These are phyloP conservation scores for Potentilla sterilis DNA, from an alignment of 306 rosid species.

Conservation along the genomic window DNA sequence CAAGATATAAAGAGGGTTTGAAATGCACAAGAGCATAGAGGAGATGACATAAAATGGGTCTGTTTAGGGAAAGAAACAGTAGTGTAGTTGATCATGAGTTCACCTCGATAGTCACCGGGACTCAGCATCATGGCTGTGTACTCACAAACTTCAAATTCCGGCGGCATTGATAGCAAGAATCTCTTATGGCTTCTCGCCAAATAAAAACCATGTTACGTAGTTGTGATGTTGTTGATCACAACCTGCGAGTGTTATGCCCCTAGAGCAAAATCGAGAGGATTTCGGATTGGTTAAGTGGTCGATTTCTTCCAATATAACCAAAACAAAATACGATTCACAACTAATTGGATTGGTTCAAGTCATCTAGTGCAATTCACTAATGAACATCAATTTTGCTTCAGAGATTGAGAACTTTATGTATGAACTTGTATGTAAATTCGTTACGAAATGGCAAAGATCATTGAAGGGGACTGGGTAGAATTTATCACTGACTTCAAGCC, in stretches of 20 bases:
- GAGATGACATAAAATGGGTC: background rate
- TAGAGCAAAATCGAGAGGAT: background rate
- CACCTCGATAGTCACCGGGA: background rate
- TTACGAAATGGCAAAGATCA: background rate
- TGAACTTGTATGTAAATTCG: background rate
- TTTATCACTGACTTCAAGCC: slow-evolving; percentile 18
- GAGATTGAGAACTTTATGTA: background rate
- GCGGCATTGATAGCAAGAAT: background rate
- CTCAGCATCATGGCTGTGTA: background rate
- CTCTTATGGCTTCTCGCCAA: too few relatives aligned
- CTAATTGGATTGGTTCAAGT: background rate
- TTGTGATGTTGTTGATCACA: background rate
- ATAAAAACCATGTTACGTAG: too few relatives aligned
- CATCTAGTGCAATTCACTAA: background rate
- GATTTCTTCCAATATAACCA: background rate
- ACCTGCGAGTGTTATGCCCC: background rate
- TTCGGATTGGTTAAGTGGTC: background rate
- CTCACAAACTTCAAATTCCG: background rate
- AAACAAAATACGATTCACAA: background rate
- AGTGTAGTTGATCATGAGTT: background rate
- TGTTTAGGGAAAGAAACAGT: background rate
- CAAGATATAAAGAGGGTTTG: background rate
- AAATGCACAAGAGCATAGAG: background rate
- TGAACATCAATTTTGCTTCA: background rate
- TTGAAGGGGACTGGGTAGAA: too few relatives aligned